Conservation (phyloP, 176 grass and related monocot genomes). For the Poa annua region DNA sequence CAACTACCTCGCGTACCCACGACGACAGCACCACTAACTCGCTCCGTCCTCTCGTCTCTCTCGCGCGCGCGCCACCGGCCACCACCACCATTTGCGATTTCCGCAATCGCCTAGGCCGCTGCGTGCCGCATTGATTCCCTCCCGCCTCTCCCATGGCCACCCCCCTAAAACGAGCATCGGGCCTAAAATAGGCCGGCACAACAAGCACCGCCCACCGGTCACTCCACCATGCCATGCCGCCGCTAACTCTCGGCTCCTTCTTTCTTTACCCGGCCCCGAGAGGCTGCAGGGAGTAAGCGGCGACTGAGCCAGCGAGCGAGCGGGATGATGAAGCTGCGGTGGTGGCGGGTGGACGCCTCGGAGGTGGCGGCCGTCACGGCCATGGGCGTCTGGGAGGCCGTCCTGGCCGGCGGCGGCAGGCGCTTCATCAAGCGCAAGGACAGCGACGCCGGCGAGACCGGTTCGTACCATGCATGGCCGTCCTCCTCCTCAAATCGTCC, state of each 20-base stretch:
- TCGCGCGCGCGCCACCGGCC: conserved; percentile 2
- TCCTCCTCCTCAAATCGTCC: background rate
- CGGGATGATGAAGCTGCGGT: conserved; percentile 52
- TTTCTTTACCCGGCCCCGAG: background rate
- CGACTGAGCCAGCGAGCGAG: background rate
- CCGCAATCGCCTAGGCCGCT: background rate
- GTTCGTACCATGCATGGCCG: conserved; percentile 30
- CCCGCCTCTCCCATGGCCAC: conserved; percentile 12
- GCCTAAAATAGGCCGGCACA: conserved; percentile 58
- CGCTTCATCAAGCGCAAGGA: conserved; percentile 90
- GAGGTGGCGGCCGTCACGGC: conserved; percentile 51
- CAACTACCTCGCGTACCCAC: conserved; percentile 31
- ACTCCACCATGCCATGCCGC: conserved; percentile 17
- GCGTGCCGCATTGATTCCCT: conserved; percentile 18
- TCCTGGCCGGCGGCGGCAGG: conserved; percentile 71
- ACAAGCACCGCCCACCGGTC: conserved; percentile 32
- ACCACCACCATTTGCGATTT: background rate
- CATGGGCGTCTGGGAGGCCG: conserved; percentile 86
- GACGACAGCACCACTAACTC: conserved; percentile 27
- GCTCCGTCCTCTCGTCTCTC: conserved; percentile 1
- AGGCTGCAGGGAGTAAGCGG: background rate
- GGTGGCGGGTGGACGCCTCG: conserved; percentile 65
- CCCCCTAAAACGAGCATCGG: conserved; percentile 49
- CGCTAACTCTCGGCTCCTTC: conserved; percentile 6
- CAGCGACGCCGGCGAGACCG: conserved; percentile 72